Percentiles rank a stretch among this genome's conserved stretches.
These are phyloP conservation scores for Capsicum chinense DNA, from an alignment of 257 asterid species.

Conservation along the genomic window DNA sequence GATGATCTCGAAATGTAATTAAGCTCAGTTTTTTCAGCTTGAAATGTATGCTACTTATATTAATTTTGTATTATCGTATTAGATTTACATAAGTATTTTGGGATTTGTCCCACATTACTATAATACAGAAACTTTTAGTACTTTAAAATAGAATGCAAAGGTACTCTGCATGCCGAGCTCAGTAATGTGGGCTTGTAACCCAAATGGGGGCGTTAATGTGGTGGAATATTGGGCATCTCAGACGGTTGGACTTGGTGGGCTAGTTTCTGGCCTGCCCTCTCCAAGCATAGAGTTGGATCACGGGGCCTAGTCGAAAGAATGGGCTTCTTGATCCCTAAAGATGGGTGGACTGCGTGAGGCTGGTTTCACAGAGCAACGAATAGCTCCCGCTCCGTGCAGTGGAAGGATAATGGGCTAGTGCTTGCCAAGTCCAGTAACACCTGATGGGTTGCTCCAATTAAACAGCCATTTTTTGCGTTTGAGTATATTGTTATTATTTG, in stretches of 20 bases:
- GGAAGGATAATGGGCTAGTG: neutral
- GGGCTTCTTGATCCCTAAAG: neutral
- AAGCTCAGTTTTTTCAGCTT: no score
- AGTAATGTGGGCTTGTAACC: neutral
- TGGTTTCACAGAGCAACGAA: conserved; percentile 5
- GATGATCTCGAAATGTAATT: no score
- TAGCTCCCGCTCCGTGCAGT: neutral
- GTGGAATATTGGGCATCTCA: neutral
- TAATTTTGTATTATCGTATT: no score
- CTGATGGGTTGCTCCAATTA: neutral
- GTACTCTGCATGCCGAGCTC: accelerated
- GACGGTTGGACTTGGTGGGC: neutral
- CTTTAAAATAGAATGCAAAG: neutral
- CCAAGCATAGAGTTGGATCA: neutral
- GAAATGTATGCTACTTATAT: no score
- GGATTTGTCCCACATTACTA: neutral
- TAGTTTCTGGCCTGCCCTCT: neutral
- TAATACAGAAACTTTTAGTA: neutral
- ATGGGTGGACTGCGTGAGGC: neutral
- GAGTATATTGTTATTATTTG: no score
- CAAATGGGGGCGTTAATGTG: neutral
- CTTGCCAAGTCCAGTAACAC: neutral
- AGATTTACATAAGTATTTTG: no score
- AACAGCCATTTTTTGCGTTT: neutral
- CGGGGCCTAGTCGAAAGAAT: neutral